Base-by-base conservation (phyloP, 1,139 yeast species). In the Geotrichum phurueaensis region DNA sequence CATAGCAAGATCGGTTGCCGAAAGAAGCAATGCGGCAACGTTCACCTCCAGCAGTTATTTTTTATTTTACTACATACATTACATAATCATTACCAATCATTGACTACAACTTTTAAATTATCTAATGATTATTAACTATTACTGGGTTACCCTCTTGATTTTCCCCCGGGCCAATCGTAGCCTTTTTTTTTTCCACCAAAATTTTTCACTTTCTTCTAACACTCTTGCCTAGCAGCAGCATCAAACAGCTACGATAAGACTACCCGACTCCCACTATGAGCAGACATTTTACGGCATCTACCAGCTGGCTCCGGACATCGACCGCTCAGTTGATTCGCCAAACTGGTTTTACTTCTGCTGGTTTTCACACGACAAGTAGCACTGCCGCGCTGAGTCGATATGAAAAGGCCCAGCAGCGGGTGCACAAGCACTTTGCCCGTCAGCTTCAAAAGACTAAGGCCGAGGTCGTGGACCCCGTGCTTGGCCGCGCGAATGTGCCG, bases 401-500 rank as follows among this genome's bases (percentile, higher is more conserved):
- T 31, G 57, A 54, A 52, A 63, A 64, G 57, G 60, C 69, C 43
- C 67, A 70, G 52, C 67, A 66, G 53, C 67, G 73, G 50, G 66
- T 70, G 27, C 73, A 69, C 53, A 70, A 71, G 68, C 73, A 71
- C 60, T 70, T 67, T 60, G 74, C 74, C n/a, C 63, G 68, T 53
- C 68, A 70, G 63, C 65, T 71, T 65, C 64, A 65, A 60, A 71
- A 71, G 62, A 71, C 71, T 54, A 65, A 66, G 59, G 65, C 66
- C 39, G 71, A 68, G 61, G 61, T 60, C 45, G 82, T 84, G 39
- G 89, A 91, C 73, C 97, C 97, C 0, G 96, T 91, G 1, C 79
- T 90, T 62, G 97, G 97, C 10, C 81, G 81, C 59, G 74, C 82
- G 4, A 76, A 80, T 58, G 85, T 85, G 64, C 85, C 87, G n/a